Conservation (phyloP, 768 basidiomycete species). For the Lanmaoa pseudosensibilis region DNA sequence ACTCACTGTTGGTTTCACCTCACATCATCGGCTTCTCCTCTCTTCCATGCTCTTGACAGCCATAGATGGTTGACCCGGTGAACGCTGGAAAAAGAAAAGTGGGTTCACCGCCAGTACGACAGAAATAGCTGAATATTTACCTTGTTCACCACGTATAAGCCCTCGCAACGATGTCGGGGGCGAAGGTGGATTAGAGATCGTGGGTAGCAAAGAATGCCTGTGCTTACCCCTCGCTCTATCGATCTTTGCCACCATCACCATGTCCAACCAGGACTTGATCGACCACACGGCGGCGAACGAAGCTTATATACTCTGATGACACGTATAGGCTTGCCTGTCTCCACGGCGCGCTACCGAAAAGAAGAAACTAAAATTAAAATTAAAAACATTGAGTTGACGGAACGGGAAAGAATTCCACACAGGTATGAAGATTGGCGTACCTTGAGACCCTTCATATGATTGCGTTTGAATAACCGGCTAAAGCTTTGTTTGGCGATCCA, state of each 20-base stretch:
- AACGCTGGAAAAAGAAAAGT: slow-evolving; percentile 18
- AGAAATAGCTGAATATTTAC: slow-evolving; percentile 33
- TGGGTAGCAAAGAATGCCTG: not conserved
- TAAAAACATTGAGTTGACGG: not conserved
- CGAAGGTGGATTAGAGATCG: not conserved
- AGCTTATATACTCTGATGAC: slow-evolving; percentile 79
- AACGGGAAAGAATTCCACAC: not conserved
- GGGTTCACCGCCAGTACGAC: not conserved
- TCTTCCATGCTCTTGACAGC: slow-evolving; percentile 19
- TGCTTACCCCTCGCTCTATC: slow-evolving; percentile 57
- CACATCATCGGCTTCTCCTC: not conserved
- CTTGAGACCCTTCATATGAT: slow-evolving; percentile 67
- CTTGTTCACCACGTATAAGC: slow-evolving; percentile 78
- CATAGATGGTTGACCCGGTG: slow-evolving; percentile 25
- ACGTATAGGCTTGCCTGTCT: slow-evolving; percentile 79
- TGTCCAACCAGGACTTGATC: too few relatives aligned
- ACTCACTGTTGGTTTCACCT: not conserved
- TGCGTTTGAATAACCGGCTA: slow-evolving; percentile 78
- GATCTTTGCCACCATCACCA: too few relatives aligned
- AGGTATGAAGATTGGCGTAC: slow-evolving; percentile 29
- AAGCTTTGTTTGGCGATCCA: slow-evolving; percentile 86
- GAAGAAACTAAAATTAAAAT: too few relatives aligned
- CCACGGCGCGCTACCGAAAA: slow-evolving; percentile 58
- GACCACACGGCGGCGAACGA: slow-evolving; percentile 57
- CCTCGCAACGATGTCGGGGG: slow-evolving; percentile 83